phyloP scores from a whole-genome alignment of 768 basidiomycete genomes.

The Baorangia bicolor region DNA sequence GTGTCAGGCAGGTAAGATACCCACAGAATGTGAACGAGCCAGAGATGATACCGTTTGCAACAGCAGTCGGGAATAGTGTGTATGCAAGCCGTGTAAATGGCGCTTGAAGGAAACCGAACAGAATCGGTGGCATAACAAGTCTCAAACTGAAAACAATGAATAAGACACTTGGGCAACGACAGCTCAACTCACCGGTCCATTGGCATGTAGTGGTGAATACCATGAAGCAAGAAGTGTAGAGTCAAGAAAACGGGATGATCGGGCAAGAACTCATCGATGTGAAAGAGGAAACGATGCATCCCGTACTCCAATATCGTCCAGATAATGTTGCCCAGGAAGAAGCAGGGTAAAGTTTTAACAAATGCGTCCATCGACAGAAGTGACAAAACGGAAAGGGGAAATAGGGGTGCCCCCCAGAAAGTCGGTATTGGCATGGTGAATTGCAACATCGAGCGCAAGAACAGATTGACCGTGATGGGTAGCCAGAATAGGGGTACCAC shows the following conservation, averaged over 20 bases:
- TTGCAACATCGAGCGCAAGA: slow-evolving; percentile 78
- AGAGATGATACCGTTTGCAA: slow-evolving; percentile 90
- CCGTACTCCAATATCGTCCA: slow-evolving; percentile 96
- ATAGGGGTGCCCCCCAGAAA: slow-evolving; percentile 54
- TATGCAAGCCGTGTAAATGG: slow-evolving; percentile 90
- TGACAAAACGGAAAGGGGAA: slow-evolving; percentile 50
- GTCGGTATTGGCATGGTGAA: slow-evolving; percentile 70
- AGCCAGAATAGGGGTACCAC: slow-evolving; percentile 91
- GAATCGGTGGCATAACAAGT: slow-evolving; percentile 92
- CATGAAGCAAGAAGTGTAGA: slow-evolving; percentile 91
- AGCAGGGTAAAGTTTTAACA: slow-evolving; percentile 60
- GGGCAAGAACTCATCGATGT: slow-evolving; percentile 84
- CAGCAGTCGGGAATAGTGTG: slow-evolving; percentile 71
- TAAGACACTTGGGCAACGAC: background rate
- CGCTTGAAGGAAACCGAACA: slow-evolving; percentile 73
- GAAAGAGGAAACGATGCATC: slow-evolving; percentile 96
- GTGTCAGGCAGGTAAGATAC: slow-evolving; percentile 22
- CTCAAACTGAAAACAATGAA: slow-evolving; percentile 54
- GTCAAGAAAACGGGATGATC: slow-evolving; percentile 78
- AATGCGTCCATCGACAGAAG: slow-evolving; percentile 52
- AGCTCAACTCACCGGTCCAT: slow-evolving; percentile 75
- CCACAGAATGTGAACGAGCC: slow-evolving; percentile 75
- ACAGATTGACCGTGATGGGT: slow-evolving; percentile 80
- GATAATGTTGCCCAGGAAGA: slow-evolving; percentile 80
- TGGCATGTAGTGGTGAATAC: slow-evolving; percentile 95